Percentiles rank a stretch among this genome's conserved stretches.
Evolutionary conservation across 2,329 filamentous ascomycete species (phyloP).

Genomic region (Paecilomyces niveus): DNA sequence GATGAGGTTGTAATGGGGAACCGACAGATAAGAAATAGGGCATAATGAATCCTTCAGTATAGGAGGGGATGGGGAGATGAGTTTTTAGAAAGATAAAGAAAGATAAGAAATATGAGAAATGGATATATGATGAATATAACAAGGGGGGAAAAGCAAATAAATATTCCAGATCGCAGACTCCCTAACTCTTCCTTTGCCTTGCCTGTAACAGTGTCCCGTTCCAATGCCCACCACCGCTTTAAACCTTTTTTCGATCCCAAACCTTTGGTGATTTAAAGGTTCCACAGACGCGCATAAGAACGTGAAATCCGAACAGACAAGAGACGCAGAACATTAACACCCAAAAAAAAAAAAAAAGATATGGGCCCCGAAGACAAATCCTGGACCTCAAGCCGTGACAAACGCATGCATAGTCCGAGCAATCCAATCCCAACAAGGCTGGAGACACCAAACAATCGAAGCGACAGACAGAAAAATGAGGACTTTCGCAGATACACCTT

Average conservation of each 20-base stretch:
- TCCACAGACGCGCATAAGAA: background rate
- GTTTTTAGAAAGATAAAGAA: background rate
- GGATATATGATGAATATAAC: background rate
- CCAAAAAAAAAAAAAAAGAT: background rate
- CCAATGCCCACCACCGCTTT: slow-evolving; percentile 3
- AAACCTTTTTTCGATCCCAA: slow-evolving; percentile 1
- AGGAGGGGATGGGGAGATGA: background rate
- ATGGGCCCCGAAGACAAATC: background rate
- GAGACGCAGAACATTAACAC: background rate
- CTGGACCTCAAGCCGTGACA: background rate
- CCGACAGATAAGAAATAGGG: background rate
- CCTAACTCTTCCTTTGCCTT: slow-evolving; percentile 1
- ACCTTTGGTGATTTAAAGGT: background rate
- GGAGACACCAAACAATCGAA: slow-evolving; percentile 4
- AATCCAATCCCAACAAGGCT: slow-evolving; percentile 4
- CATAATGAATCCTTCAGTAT: background rate
- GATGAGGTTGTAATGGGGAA: background rate
- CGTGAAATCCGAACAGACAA: background rate
- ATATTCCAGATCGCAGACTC: background rate
- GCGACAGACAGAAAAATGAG: slow-evolving; percentile 4
- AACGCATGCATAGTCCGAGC: background rate
- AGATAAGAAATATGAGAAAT: background rate
- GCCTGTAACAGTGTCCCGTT: slow-evolving; percentile 1
- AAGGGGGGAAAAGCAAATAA: background rate
- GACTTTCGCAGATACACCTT: slow-evolving; percentile 10